Base-by-base conservation (phyloP, 257 asterid species). In the Solanum habrochaites region DNA sequence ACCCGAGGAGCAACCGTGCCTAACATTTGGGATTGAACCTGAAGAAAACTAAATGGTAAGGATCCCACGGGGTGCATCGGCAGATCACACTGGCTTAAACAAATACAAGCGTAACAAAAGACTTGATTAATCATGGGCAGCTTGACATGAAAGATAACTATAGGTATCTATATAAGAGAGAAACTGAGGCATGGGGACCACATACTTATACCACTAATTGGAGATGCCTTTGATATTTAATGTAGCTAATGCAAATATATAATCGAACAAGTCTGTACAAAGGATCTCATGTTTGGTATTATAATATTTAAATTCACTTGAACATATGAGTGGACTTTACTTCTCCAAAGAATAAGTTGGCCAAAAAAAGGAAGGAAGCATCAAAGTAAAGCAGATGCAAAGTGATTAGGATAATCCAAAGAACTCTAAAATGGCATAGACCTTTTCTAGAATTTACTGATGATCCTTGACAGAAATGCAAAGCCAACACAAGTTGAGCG, bases 21-120 rank as follows among this genome's bases (percentile, higher is more conserved):
- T 87, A 88, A 75, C 86, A 86, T 37, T 47, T 84, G 92, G 42
- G 90, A 84, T 49, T 85, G 88, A 77, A 84, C 88, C 92, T 90
- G 92, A 86, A 39, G 77, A 88, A 16, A 82, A 35, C 31, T 49
- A 39, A 82, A 35, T 10, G 60, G 42, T 43, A 70, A 86, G 71
- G 29, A 83, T 77, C 85, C 71, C 82, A 75, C 85, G 18, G 47
- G 85, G 29, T 32, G 27, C 35, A 64, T 25, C 32, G 23, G 70
- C 83, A 75, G 23, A 75, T 15, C 60, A 42, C 23, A 75, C 60
- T 14, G 35, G 37, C 83, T 75, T 75, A 75, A 75, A 75, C 83
- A n/a, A 42, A 7, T 18, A 75, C 83, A 75, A 75, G 82, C 1
- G 8, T 40, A 75, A 11, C 23, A n/a, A n/a, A 42, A 42, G 47